Conservation (phyloP, 2,329 filamentous ascomycete genomes). For the Ophiocordyceps camponoti-leonardi region DNA sequence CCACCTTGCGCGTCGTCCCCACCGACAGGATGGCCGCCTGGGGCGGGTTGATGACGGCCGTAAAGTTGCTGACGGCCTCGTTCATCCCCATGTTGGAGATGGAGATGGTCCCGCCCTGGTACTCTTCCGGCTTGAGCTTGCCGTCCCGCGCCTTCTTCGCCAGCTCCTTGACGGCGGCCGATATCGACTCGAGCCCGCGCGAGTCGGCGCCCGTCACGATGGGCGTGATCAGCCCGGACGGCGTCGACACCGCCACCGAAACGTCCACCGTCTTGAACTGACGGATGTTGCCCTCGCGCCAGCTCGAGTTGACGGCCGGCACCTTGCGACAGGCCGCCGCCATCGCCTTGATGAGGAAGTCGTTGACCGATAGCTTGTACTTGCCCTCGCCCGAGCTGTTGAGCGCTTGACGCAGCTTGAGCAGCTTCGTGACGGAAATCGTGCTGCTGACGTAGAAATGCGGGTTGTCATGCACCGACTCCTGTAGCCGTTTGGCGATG, state of each 20-base stretch:
- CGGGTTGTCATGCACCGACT: slow-evolving; percentile 86
- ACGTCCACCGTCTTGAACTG: slow-evolving; percentile 90
- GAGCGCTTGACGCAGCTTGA: slow-evolving; percentile 88
- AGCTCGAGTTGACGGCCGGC: slow-evolving; percentile 88
- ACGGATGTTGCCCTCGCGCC: slow-evolving; percentile 79
- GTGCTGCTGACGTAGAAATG: slow-evolving; percentile 93
- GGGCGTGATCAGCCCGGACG: slow-evolving; percentile 86
- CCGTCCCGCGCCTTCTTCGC: slow-evolving; percentile 90
- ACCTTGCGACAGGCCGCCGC: slow-evolving; percentile 82
- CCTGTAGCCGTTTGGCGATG: slow-evolving; percentile 74
- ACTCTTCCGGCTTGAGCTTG: slow-evolving; percentile 99
- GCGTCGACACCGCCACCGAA: slow-evolving; percentile 87
- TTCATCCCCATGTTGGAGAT: slow-evolving; percentile 99
- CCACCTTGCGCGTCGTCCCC: slow-evolving; percentile 89
- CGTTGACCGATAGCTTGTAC: slow-evolving; percentile 99
- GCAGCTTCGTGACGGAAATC: slow-evolving; percentile 83
- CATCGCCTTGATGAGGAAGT: slow-evolving; percentile 96
- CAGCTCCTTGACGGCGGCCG: slow-evolving; percentile 80
- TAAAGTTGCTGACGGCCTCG: slow-evolving; percentile 86
- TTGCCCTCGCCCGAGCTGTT: slow-evolving; percentile 78
- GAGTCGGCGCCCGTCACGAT: slow-evolving; percentile 82
- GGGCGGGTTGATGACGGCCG: slow-evolving; percentile 96
- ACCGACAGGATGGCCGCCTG: slow-evolving; percentile 92
- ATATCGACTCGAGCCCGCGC: slow-evolving; percentile 80
- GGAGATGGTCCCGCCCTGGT: slow-evolving; percentile 96